Conservation (phyloP, 345 rosid genomes). For the Sisymbrium irio region DNA sequence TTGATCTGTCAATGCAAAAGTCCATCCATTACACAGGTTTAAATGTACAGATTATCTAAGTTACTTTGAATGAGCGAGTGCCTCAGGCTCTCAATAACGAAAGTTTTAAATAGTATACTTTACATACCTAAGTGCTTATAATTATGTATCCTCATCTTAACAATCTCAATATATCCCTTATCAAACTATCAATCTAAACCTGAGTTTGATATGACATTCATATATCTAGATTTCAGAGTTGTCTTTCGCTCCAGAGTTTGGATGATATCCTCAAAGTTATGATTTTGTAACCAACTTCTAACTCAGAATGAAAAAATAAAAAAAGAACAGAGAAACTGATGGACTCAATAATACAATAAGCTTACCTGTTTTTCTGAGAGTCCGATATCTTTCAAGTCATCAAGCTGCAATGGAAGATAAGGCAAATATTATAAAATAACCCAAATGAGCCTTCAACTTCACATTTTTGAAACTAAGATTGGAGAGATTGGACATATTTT, state of each 20-base stretch:
- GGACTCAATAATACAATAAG: not conserved
- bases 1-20: slow-evolving; percentile 22
- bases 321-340: not conserved
- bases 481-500: not conserved
- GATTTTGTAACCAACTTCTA: not conserved
- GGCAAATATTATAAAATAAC: not conserved
- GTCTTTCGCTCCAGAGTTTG: not conserved
- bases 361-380: slow-evolving; percentile 81
- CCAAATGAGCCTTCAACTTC: not conserved
- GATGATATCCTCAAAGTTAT: not conserved
- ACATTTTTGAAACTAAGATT: not conserved
- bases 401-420: slow-evolving; percentile 45
- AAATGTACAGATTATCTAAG: not conserved
- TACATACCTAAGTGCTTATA: not conserved
- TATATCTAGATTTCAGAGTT: not conserved
- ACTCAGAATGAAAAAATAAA: not conserved
- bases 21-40: not conserved
- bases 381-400: slow-evolving; percentile 59
- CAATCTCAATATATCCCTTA: not conserved
- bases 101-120: not conserved
- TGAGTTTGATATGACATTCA: not conserved
- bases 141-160: not conserved
- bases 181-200: not conserved
- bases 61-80: not conserved
- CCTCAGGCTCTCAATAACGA: not conserved